Evolutionary conservation across 495 filamentous ascomycete genomes (phyloP).

Genomic region (Neurospora africana): DNA sequence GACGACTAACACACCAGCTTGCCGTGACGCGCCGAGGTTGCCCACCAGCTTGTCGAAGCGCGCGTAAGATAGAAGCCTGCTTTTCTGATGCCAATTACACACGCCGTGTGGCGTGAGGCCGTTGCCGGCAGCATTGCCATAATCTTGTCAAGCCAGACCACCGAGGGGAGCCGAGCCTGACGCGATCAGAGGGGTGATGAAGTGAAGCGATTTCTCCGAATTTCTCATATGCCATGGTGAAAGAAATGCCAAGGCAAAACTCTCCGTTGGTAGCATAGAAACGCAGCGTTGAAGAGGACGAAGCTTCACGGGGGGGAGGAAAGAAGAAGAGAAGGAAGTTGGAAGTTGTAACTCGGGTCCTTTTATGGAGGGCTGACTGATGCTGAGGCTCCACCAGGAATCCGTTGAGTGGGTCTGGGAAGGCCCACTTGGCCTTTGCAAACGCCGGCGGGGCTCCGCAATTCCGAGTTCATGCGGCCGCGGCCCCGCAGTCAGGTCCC

Average conservation of each 20-base stretch:
- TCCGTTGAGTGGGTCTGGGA: neutral
- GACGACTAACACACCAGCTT: neutral
- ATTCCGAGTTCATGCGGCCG: neutral
- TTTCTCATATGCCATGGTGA: neutral
- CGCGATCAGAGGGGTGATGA: neutral
- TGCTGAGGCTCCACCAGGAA: neutral
- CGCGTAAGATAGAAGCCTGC: constrained; percentile 3
- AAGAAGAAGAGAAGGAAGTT: neutral
- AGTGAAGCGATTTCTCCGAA: neutral
- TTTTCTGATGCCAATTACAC: constrained; percentile 20
- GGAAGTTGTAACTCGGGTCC: neutral
- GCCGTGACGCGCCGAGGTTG: neutral
- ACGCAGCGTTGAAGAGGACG: neutral
- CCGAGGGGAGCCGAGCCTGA: neutral
- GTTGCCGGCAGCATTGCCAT: constrained; percentile 10
- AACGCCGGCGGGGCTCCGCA: neutral
- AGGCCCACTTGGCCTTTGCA: neutral
- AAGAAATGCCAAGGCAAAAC: neutral
- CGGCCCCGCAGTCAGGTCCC: neutral
- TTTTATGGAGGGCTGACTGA: neutral
- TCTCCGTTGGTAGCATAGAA: neutral
- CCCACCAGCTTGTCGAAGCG: neutral
- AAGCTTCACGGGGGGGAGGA: neutral
- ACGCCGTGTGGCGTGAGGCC: constrained; percentile 11
- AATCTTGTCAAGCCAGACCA: neutral